Conservation (phyloP, 2,329 filamentous ascomycete genomes). For the Septoria petroselini region DNA sequence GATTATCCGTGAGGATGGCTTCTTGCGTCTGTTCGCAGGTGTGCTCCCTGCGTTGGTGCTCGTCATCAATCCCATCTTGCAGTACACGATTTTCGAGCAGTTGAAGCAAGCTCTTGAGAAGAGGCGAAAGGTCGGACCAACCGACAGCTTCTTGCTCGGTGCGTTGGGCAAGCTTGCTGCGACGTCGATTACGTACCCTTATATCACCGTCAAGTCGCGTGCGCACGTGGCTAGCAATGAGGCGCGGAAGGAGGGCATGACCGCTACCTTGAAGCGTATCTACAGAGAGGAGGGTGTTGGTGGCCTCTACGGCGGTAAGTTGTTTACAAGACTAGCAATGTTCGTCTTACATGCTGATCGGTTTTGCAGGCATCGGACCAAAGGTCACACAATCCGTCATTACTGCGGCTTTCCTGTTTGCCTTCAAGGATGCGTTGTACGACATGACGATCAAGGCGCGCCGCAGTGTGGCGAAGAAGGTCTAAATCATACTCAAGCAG, state of each 20-base stretch:
- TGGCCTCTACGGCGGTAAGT: constrained; percentile 85
- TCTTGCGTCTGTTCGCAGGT: constrained; percentile 80
- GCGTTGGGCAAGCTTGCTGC: constrained; percentile 92
- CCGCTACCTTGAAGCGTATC: constrained; percentile 72
- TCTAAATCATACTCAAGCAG: constrained; percentile 8
- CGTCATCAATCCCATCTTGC: constrained; percentile 96
- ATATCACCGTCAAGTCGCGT: constrained; percentile 97
- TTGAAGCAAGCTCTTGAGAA: constrained; percentile 88
- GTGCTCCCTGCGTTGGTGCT: constrained; percentile 89
- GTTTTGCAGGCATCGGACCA: constrained; percentile 72
- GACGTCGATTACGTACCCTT: constrained; percentile 92
- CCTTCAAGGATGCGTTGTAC: constrained; percentile 96
- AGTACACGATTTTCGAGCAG: constrained; percentile 99
- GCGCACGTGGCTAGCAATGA: constrained; percentile 86
- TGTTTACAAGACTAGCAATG: background rate
- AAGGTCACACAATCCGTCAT: constrained; percentile 97
- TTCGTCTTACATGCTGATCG: background rate
- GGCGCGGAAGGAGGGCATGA: constrained; percentile 76
- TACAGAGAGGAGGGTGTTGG: constrained; percentile 85
- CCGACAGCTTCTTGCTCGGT: constrained; percentile 84
- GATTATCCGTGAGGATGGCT: constrained; percentile 79
- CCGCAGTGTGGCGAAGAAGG: constrained; percentile 25
- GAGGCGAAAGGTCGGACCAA: constrained; percentile 72
- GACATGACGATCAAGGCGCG: constrained; percentile 71
- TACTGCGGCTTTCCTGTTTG: constrained; percentile 93